Base-by-base conservation (phyloP, 2,329 filamentous ascomycete species). In the Aureobasidium mangrovei region DNA sequence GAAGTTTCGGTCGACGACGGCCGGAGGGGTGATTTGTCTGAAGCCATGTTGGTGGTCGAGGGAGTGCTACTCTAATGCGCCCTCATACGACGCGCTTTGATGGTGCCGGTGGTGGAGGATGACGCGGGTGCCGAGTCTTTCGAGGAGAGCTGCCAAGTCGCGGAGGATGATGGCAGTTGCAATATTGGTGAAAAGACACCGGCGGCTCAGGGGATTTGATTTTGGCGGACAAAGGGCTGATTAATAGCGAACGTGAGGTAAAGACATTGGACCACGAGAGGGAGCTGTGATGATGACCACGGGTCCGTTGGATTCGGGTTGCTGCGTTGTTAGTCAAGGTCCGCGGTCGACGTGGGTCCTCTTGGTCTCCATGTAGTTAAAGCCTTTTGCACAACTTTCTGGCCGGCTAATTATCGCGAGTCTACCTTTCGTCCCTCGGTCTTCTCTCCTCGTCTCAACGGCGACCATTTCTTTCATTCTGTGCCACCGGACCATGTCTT, bases 201-300 rank as follows among this genome's bases (percentile, higher is more conserved):
- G 24, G 12, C 27, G 24, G 12, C 35, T 40, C 35, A 33, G 40
- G 46, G 36, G n/a, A 26, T 5, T 12, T 40, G 26, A 24, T 42
- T 32, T 31, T 28, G 49, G 33, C 32, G 44, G 7, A 40, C 10
- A 31, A 24, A 38, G 4, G n/a, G 26, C 41, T 43, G 40, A 7
- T 4, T 29, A 18, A 10, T 53, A 53, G 40, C 49, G 49, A 53
- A 40, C 40, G 40, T 53, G 27, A 38, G 39, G 40, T 40, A 35
- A 38, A 53, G 49, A 40, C 49, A 53, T 53, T 53, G 49, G 49
- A 27, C 49, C 47, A 41, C 38, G 47, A 52, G 38, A 33, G 35
- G 9, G n/a, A 28, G 47, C 29, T 10, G 47, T 42, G 38, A 27
- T 51, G 47, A 43, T 44, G 49, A 44, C 40, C 40, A 44, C n/a